phyloP scores from a whole-genome alignment of 2,329 filamentous ascomycete species.

The Zymoseptoria pseudotritici region DNA sequence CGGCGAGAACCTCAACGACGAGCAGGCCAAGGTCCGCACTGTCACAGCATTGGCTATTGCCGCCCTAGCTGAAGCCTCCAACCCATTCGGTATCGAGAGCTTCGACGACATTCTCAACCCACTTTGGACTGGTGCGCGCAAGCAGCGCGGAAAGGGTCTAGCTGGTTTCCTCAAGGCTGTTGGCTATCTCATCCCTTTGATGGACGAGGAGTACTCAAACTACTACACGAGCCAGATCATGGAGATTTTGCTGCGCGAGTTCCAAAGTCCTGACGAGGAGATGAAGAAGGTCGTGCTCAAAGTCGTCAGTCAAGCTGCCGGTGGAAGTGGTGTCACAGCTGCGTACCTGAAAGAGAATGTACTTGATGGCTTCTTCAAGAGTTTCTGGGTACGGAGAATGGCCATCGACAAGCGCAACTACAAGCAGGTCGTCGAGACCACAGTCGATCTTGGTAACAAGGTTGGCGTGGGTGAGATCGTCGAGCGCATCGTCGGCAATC shows the following conservation, averaged over 20 bases:
- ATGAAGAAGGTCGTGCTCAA: slow-evolving; percentile 99
- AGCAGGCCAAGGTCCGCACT: slow-evolving; percentile 95
- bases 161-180: slow-evolving; percentile 96
- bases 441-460: slow-evolving; percentile 93
- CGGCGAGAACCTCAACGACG: slow-evolving; percentile 88
- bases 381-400: slow-evolving; percentile 97
- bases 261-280: slow-evolving; percentile 93
- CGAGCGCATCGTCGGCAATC: slow-evolving; percentile 83
- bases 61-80: slow-evolving; percentile 88
- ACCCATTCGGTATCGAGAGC: slow-evolving; percentile 97
- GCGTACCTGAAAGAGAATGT: slow-evolving; percentile 94
- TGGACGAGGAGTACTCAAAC: slow-evolving; percentile 99
- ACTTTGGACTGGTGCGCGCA: slow-evolving; percentile 90
- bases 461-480: slow-evolving; percentile 95
- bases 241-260: slow-evolving; percentile 94
- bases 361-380: slow-evolving; percentile 94
- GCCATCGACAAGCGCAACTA: slow-evolving; percentile 97
- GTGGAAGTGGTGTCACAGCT: slow-evolving; percentile 89
- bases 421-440: slow-evolving; percentile 94
- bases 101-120: slow-evolving; percentile 97
- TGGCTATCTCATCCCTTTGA: slow-evolving; percentile 94
- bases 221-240: slow-evolving; percentile 99
- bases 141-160: slow-evolving; percentile 92
- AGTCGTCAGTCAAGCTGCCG: slow-evolving; percentile 91
- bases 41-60: slow-evolving; percentile 93